These are phyloP conservation scores for Thyridium curvatum DNA, from an alignment of 2,329 filamentous ascomycete species.

Conservation along the genomic window DNA sequence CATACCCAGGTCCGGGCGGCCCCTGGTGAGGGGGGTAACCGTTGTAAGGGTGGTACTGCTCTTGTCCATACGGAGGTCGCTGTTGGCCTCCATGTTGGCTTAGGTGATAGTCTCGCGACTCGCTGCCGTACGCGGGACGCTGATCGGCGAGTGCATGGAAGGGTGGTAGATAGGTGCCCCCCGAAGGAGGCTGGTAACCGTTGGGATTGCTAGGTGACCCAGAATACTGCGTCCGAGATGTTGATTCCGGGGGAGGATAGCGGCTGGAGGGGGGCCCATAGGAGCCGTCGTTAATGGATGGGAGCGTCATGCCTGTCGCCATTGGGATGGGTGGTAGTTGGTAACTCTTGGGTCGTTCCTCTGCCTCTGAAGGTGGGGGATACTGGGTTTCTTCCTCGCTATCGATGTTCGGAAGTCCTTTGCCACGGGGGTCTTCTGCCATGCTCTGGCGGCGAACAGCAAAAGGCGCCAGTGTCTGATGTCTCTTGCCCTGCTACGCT, in stretches of 20 bases:
- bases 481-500: too few relatives aligned
- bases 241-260: conserved; percentile 33
- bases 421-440: conserved; percentile 28
- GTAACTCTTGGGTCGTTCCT: conserved; percentile 26
- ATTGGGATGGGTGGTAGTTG: conserved; percentile 27
- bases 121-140: neutral
- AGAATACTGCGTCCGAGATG: conserved; percentile 9
- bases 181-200: conserved; percentile 31
- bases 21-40: conserved; percentile 12
- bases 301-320: conserved; percentile 38
- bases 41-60: conserved; percentile 10
- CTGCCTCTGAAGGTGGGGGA: conserved; percentile 33
- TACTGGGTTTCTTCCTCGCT: conserved; percentile 33
- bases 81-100: conserved; percentile 6
- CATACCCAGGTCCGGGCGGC: conserved; percentile 3
- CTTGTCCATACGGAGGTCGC: conserved; percentile 2
- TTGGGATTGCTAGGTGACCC: conserved; percentile 25
- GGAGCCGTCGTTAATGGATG: conserved; percentile 41
- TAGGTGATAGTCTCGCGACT: conserved; percentile 4
- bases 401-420: conserved; percentile 25
- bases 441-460: conserved; percentile 16
- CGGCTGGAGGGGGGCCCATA: conserved; percentile 23
- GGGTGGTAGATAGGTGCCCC: conserved; percentile 10
- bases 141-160: conserved; percentile 10
- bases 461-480: too few relatives aligned